These are phyloP conservation scores for Adansonia grandidieri DNA, from an alignment of 441 rosid genomes.

Conservation along the genomic window DNA sequence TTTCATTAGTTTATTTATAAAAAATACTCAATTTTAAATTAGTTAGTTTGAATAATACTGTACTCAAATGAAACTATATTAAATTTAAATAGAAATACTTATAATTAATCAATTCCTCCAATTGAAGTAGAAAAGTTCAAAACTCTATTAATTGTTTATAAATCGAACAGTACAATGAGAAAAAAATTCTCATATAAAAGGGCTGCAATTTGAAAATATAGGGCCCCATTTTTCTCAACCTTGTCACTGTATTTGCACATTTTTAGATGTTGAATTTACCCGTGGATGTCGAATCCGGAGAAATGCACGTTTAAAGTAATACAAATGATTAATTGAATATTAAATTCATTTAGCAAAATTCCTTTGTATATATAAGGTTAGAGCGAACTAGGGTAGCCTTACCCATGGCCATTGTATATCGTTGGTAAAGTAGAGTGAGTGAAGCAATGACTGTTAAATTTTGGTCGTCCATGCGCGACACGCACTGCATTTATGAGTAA, in stretches of 20 bases:
- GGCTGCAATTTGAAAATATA: too few relatives aligned
- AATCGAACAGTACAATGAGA: too few relatives aligned
- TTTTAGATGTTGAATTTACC: neutral
- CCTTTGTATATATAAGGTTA: neutral
- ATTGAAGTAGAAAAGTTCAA: neutral
- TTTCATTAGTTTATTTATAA: too few relatives aligned
- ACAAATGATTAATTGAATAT: neutral
- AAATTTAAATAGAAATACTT: neutral
- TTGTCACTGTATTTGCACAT: neutral
- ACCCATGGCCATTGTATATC: neutral
- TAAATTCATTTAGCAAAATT: neutral
- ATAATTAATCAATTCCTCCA: neutral
- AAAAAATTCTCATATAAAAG: too few relatives aligned
- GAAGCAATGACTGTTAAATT: constrained; percentile 2
- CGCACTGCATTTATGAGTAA: constrained; percentile 8
- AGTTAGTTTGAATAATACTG: too few relatives aligned
- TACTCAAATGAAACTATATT: neutral
- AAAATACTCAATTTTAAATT: too few relatives aligned
- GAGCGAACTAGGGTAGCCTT: too few relatives aligned
- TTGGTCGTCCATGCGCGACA: constrained; percentile 24
- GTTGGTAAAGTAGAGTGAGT: neutral
- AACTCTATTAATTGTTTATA: too few relatives aligned
- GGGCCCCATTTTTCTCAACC: neutral
- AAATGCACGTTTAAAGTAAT: neutral
- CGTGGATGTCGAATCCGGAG: neutral